Base-by-base conservation (phyloP, 306 rosid species). In the Quercus variabilis region DNA sequence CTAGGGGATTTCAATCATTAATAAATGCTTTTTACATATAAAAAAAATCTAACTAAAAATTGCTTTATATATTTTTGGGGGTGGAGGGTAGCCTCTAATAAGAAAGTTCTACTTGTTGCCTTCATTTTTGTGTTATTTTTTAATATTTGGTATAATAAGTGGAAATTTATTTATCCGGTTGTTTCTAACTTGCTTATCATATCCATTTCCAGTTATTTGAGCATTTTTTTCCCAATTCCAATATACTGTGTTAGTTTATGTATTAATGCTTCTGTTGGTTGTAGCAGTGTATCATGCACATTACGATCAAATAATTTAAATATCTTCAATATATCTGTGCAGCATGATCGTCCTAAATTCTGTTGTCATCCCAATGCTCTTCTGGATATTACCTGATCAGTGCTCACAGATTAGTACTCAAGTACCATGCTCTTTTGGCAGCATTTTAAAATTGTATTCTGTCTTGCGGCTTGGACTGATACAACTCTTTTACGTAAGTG, bases 401-500 rank as follows among this genome's bases (percentile, higher is more conserved):
- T 86, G 91, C 80, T 74, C 87, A 6, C 83, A 74, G 74, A 26
- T 81, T 69, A 79, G 67, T 83, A 87, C 97, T 83, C 92, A 81
- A 78, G 41, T 81, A 51, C 18, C 71, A 18, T 86, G 93, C 76
- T 76, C 81, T 43, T 79, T 87, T 81, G 87, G 74, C 55, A 83
- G 85, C 81, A 77, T 77, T 78, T 83, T 85, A 67, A 83, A 82
- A 81, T 86, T 94, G 80, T 91, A 91, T 83, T 90, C 93, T 78
- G 71, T 86, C 92, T 84, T 91, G 41, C 97, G 92, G 69, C 74
- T 57, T 71, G 86, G 87, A 74, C 92, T 95, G 76, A 33, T 90
- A 78, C 91, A 90, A 52, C 87, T 92, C 79, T 92, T 92, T 80
- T 92, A 95, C 79, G 97, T 94, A 87, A 94, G 98, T 87, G 73